These are phyloP conservation scores for Panicum hallii DNA, from an alignment of 202 grass and related monocot genomes.

Conservation along the genomic window DNA sequence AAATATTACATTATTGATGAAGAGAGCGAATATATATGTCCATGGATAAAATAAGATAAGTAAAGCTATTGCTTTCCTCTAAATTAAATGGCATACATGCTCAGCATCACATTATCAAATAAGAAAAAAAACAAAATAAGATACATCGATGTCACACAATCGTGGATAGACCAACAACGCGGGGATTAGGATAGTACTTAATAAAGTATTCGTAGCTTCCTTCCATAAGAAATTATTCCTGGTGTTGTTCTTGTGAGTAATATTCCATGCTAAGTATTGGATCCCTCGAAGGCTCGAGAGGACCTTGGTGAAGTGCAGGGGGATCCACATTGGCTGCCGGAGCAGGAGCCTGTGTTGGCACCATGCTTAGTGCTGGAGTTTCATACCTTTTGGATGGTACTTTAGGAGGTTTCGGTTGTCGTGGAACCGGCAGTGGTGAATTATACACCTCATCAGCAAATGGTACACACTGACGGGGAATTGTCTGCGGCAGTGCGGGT, in stretches of 20 bases:
- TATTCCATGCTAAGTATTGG: background rate
- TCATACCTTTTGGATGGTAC: background rate
- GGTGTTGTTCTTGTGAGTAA: background rate
- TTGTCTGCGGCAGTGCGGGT: background rate
- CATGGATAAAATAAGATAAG: too few relatives aligned
- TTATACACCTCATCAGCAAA: background rate
- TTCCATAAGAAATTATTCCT: constrained; percentile 5
- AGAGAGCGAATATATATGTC: too few relatives aligned
- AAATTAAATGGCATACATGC: too few relatives aligned
- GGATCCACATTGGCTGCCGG: background rate
- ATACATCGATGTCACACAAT: background rate
- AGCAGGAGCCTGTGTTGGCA: background rate
- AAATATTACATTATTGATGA: too few relatives aligned
- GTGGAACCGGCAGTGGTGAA: background rate
- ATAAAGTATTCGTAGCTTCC: background rate
- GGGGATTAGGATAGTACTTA: background rate
- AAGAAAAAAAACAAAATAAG: background rate
- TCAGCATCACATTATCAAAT: too few relatives aligned
- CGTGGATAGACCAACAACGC: background rate
- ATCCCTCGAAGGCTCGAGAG: background rate
- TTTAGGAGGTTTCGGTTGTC: background rate
- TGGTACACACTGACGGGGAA: background rate
- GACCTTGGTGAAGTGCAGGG: background rate
- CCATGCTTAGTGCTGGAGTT: background rate
- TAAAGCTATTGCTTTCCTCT: too few relatives aligned